Base-by-base conservation (phyloP, 257 asterid genomes). In the Forsythia suspensa region DNA sequence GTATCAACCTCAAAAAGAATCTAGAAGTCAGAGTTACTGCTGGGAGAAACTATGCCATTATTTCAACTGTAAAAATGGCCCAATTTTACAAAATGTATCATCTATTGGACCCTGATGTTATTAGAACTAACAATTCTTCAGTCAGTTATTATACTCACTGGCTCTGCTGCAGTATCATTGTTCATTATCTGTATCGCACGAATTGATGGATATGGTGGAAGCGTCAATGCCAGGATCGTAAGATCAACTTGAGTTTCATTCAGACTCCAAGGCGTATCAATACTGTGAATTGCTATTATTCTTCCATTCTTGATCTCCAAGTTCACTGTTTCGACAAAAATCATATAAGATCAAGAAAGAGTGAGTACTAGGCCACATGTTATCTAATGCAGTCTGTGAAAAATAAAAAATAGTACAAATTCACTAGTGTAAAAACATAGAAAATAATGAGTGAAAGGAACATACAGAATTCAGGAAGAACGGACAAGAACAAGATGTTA, bases 281-380 rank as follows among this genome's bases (percentile, higher is more conserved):
- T 77, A 44, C 52, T 73, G 75, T 80, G 76, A 57, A 83, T 68
- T 38, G 70, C 74, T 29, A 70, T 39, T 13, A 70, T 78, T 82
- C 83, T 72, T 75, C 86, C 87, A 57, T 84, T 70, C 80, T 77
- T 82, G 70, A 85, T 80, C 82, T 81, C 83, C 85, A 86, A 48
- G 42, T 48, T 81, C 80, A 84, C 92, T 88, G 80, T 48, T 75
- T 38, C 41, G n/a, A 48, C n/a, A 29, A 72, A 37, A 68, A 52
- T 40, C 37, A 74, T 18, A 8, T 41, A 34, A 68, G 39, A 76
- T 57, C 40, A 61, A 38, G 16, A 44, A 63, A 66, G 34, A 29
- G 34, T 29, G 34, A 29, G 34, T 29, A 29, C 34, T 29, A 29
- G 34, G 34, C 34, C 34, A 29, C 34, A 29, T 29, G 34, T 29